Evolutionary conservation across 78 protist species (phyloP).

Genomic region (Neovahlkampfia damariscottae): DNA sequence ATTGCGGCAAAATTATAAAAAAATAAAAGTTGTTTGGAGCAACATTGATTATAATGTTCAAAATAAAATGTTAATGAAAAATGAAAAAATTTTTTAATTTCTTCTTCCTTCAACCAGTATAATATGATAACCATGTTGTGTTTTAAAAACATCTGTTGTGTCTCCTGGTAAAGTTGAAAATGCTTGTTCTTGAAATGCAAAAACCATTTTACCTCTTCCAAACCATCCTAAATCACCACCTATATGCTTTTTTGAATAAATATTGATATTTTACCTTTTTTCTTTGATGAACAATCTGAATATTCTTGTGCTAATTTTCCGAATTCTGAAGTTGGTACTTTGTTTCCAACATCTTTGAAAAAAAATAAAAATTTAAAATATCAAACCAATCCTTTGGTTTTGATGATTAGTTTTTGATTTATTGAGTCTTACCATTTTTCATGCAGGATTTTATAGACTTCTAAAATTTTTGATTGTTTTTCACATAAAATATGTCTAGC

Average conservation of each 20-base stretch:
- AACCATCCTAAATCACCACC: conserved; percentile 2
- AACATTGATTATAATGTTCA: no score
- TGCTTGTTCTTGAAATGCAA: not conserved
- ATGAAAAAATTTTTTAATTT: not conserved
- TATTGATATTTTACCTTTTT: no score
- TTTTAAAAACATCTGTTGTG: not conserved
- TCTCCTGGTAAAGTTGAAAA: not conserved
- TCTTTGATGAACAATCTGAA: not conserved
- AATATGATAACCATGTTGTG: conserved; percentile 1
- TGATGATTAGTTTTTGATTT: no score
- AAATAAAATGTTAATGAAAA: not conserved
- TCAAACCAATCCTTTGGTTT: no score
- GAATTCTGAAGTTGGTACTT: not conserved
- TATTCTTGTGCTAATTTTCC: not conserved
- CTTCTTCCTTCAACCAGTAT: not conserved
- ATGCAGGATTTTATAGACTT: not conserved
- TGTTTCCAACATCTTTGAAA: not conserved
- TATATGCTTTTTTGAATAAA: no score
- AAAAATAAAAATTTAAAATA: not conserved
- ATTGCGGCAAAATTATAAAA: no score
- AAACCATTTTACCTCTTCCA: not conserved
- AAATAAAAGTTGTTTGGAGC: no score
- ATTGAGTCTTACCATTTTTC: no score
- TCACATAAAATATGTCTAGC: not conserved
- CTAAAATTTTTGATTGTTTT: not conserved